Base-by-base conservation (phyloP, 2,329 filamentous ascomycete genomes). In the Neodidymelliopsis sp. region DNA sequence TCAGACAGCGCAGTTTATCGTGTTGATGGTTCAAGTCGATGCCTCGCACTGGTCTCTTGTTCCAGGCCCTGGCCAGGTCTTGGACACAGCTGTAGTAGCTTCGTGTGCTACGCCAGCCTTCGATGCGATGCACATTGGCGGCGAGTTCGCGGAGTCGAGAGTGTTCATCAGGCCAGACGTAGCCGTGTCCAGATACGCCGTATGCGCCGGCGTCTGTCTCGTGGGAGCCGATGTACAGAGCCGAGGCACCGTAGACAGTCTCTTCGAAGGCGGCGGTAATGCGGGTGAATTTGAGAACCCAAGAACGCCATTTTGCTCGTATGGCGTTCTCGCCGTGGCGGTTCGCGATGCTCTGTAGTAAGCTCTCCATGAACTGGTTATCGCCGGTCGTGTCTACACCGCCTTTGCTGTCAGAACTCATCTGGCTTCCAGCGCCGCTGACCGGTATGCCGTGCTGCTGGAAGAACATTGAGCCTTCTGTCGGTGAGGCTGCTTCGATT, bases 11-110 rank as follows among this genome's bases (percentile, higher is more conserved):
- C 5, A 99, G 81, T 7, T 91, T 90, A 73, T 97, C 93, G 71
- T 97, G 91, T 70, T 97, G 87, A 72, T 97, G 92, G 60, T 92
- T 86, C 8, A 99, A 77, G 69, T 99, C 94, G 13, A 95, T 80
- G n/a, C 86, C 84, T 57, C 91, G 89, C 30, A 93, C 81, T 1
- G 90, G 88, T 29, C 84, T 51, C 37, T 67, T 69, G 11, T 67
- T 64, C 73, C 73, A 75, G 11, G 58, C 43, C 19, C 65, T 55
- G 22, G 70, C 73, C 1, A 74, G 57, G 50, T 75, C 73, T 35
- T 96, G 90, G 56, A 97, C 93, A 69, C 91, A 97, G 59, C 90
- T 91, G 75, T 95, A 96, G 70, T 99, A 99, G 66, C 90, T 96
- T 53, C 94, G 83, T 1, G 94, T 97, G 57, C 91, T 95, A 60